Base-by-base conservation (phyloP, 208 protist genomes). In the Acanthamoeba royreba region DNA sequence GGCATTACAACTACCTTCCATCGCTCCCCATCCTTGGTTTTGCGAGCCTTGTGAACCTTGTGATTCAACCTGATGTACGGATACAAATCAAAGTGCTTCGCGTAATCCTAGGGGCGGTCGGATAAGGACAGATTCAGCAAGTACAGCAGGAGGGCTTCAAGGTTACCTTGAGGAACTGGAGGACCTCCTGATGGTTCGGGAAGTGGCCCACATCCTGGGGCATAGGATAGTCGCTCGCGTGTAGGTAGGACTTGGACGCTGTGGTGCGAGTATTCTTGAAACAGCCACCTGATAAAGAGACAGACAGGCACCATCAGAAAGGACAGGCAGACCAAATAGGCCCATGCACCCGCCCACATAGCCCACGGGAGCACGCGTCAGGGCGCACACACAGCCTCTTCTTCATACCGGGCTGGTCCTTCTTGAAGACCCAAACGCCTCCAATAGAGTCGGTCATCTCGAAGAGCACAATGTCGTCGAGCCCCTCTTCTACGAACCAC, bases 201-300 rank as follows among this genome's bases (percentile, higher is more conserved):
- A 92, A 92, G 61, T 92, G 86, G 86, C 86, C 86, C n/a, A 49
- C 2, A 22, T 31, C 47, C 19, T 92, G 53, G 40, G 53, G 86
- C 55, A 92, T 77, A 25, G 86, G 86, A 31, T 53, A 77, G 86
- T 92, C 86, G 86, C 55, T 77, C 38, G 86, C 86, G 86, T 92
- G 86, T n/a, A 92, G 86, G 61, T 92, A 92, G 33, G 42, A 46
- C 86, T 92, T 92, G 47, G 55, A 77, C 28, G 86, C 86, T 19
- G 86, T 92, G 22, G 86, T 92, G 15, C 86, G 13, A 19, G 86
- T 92, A 55, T 74, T 42, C 55, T 52, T 45, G 86, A 92, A 92
- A 33, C 49, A 66, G 86, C 86, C 86, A 25, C 86, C 86, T 88
- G 9, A 35, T 25, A 38, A 17, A 35, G n/a, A 25, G 17, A 2